phyloP scores from a whole-genome alignment of 768 basidiomycete genomes.

The Crassisporium funariophilum region DNA sequence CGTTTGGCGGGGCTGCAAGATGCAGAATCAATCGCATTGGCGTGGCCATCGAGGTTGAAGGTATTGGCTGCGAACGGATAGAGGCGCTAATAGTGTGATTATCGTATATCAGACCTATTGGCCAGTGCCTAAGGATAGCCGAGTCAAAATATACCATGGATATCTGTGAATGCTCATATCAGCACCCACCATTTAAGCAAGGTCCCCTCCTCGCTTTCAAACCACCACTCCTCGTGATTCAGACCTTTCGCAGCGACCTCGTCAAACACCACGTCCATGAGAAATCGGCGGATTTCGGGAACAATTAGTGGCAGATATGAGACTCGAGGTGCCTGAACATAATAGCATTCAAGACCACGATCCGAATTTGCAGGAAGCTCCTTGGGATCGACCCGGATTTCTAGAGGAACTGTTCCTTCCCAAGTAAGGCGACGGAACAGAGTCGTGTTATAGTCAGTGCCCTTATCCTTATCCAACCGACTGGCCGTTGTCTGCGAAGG shows the following conservation, averaged over 20 bases:
- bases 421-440: constrained; percentile 88
- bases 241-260: constrained; percentile 74
- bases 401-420: constrained; percentile 89
- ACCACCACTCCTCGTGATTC: constrained; percentile 97
- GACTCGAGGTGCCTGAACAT: constrained; percentile 87
- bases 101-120: constrained; percentile 92
- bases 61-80: constrained; percentile 48
- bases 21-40: constrained; percentile 86
- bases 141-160: neutral
- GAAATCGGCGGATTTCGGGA: constrained; percentile 83
- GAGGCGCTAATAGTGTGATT: constrained; percentile 71
- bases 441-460: constrained; percentile 62
- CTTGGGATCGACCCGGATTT: constrained; percentile 86
- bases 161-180: constrained; percentile 2
- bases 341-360: constrained; percentile 88
- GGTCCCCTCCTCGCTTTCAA: constrained; percentile 84
- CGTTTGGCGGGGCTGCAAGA: constrained; percentile 82
- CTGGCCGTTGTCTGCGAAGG: constrained; percentile 31
- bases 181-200: constrained; percentile 81
- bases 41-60: constrained; percentile 40
- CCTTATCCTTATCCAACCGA: constrained; percentile 37
- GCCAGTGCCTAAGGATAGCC: constrained; percentile 84
- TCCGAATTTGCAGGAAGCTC: constrained; percentile 91
- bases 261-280: constrained; percentile 92
- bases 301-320: constrained; percentile 91